phyloP scores from a whole-genome alignment of 345 rosid genomes.

The Salix suchowensis region DNA sequence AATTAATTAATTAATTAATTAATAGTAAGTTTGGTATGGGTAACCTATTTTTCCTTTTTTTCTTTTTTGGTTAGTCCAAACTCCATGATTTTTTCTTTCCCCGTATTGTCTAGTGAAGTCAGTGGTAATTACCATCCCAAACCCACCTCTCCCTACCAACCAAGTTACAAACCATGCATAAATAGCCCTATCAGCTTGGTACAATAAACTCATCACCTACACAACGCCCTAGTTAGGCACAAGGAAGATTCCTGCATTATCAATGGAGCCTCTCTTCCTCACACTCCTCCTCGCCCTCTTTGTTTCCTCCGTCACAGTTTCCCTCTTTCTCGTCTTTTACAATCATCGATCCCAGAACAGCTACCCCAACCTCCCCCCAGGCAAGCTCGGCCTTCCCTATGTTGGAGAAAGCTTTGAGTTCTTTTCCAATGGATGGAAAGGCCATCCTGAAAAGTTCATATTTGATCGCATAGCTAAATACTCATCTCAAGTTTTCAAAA shows the following conservation, averaged over 20 bases:
- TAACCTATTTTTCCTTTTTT: too few relatives aligned
- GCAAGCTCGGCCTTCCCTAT: slow-evolving; percentile 25
- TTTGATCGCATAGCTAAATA: slow-evolving; percentile 25
- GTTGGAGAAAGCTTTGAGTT: slow-evolving; percentile 40
- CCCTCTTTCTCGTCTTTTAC: slow-evolving; percentile 20
- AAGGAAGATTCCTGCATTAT: neutral
- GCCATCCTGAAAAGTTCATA: slow-evolving; percentile 37
- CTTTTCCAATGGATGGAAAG: slow-evolving; percentile 29
- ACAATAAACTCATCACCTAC: neutral
- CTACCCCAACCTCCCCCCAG: slow-evolving; percentile 33
- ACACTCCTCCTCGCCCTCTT: slow-evolving; percentile 14
- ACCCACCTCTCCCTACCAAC: neutral
- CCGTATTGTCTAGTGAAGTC: too few relatives aligned
- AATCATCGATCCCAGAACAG: slow-evolving; percentile 26
- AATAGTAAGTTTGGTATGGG: too few relatives aligned
- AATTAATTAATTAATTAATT: too few relatives aligned
- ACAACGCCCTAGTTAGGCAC: neutral
- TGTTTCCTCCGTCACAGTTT: slow-evolving; percentile 13
- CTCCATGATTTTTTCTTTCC: too few relatives aligned
- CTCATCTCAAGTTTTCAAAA: slow-evolving; percentile 6
- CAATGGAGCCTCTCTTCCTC: slow-evolving; percentile 15
- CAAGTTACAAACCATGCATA: neutral
- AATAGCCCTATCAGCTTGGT: neutral
- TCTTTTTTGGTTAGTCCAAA: too few relatives aligned
- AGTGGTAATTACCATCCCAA: neutral